Base-by-base conservation (phyloP, 2,329 filamentous ascomycete species). In the Orbilia brochopaga region DNA sequence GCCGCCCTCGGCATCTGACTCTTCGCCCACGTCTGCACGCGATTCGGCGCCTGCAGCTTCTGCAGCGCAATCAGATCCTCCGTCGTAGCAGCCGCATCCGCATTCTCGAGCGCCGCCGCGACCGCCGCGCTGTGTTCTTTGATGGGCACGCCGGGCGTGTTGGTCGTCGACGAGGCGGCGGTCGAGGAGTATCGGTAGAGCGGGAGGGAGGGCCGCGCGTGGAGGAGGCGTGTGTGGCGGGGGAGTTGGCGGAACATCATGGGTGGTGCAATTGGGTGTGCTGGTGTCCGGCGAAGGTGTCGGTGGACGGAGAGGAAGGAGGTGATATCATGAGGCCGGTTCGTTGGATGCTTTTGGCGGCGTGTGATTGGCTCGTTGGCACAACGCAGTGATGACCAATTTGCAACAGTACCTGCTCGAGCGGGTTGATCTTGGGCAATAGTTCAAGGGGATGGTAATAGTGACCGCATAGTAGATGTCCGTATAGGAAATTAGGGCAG, bases 1-100 rank as follows among this genome's bases (percentile, higher is more conserved):
- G 87, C 81, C 60, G 86, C 85, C 77, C 93, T 85, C 42, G 91
- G 87, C 80, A 87, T 86, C 84, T 99, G 94, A 82, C 87, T 96
- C 78, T 86, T 83, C 73, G 91, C 91, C 94, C 94, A 99, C 70
- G 91, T 85, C 4, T 81, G 86, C 69, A 83, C 81, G 74, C 92
- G 87, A 83, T 99, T 99, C 21, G 94, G 94, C 32, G 93, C 91
- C 83, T 99, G 94, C 80, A 80, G 88, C 86, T 19, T 80, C 85
- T 53, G 79, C 17, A 65, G 27, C 50, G 23, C 53, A 24, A 54
- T 32, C n/a, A 65, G n/a, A n/a, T 72, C 60, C 11, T 61, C 52
- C 15, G 54, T 64, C 5, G 59, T 50, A 17, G 24, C 27, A 4
- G 46, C 27, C 8, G 35, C 46, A 1, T 27, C 42, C 4, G 56